These are phyloP conservation scores for Vigna mungo DNA, from an alignment of 306 rosid species.

Conservation along the genomic window DNA sequence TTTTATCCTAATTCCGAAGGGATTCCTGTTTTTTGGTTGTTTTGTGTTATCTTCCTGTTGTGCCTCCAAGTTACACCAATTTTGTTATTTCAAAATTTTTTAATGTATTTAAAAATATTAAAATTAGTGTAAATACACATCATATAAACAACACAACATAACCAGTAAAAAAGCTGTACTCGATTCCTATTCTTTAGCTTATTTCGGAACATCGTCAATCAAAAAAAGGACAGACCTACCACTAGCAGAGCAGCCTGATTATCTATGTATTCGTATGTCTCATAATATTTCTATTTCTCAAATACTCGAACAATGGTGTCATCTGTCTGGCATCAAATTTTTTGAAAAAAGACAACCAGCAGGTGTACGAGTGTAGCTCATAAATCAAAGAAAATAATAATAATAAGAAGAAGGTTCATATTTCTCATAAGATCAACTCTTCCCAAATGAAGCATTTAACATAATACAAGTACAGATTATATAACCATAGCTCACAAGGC, in stretches of 20 bases:
- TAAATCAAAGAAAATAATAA: neutral
- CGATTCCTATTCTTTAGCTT: constrained; percentile 17
- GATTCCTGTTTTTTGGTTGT: neutral
- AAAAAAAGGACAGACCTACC: constrained; percentile 25
- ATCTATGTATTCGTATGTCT: constrained; percentile 3
- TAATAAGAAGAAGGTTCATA: neutral
- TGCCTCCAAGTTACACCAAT: too few relatives aligned
- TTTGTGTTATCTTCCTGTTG: too few relatives aligned
- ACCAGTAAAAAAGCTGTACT: too few relatives aligned
- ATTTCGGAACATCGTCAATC: constrained; percentile 21
- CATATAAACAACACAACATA: too few relatives aligned
- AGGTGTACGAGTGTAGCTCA: constrained; percentile 4
- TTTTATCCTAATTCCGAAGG: constrained; percentile 7
- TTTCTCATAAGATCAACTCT: constrained; percentile 2
- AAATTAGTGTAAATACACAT: too few relatives aligned
- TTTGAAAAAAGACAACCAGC: neutral
- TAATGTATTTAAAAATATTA: too few relatives aligned
- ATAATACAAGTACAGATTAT: neutral
- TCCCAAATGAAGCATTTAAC: constrained; percentile 6
- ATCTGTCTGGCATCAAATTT: constrained; percentile 11
- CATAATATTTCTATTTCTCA: constrained; percentile 26
- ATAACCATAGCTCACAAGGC: constrained; percentile 8
- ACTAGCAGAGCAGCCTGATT: constrained; percentile 31
- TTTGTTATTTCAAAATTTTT: too few relatives aligned
- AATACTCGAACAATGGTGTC: neutral